phyloP scores from a whole-genome alignment of 108 stramenopile species.

The Discostella stelligeroides region DNA sequence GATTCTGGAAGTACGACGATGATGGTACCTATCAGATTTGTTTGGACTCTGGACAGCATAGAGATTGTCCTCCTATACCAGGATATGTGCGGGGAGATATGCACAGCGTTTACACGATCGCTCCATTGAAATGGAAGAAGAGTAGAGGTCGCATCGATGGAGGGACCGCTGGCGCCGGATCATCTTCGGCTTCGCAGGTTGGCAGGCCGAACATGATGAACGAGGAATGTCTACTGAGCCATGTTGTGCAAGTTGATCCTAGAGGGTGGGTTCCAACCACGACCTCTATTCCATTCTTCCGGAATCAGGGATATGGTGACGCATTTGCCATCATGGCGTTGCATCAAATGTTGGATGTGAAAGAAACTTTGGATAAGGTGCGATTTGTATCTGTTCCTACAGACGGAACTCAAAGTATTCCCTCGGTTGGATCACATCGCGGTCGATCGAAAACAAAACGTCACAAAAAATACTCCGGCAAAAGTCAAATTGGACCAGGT shows the following conservation, averaged over 20 bases:
- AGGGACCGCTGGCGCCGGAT: background rate
- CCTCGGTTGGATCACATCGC: background rate
- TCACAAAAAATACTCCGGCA: background rate
- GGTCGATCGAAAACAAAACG: background rate
- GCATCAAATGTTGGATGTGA: constrained; percentile 85
- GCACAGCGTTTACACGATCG: constrained; percentile 86
- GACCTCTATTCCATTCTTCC: constrained; percentile 47
- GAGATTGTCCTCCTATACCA: constrained; percentile 65
- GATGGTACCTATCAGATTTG: constrained; percentile 89
- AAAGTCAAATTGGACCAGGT: background rate
- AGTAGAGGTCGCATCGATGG: constrained; percentile 32
- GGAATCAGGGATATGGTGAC: constrained; percentile 71
- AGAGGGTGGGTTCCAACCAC: constrained; percentile 86
- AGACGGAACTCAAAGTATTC: constrained; percentile 17
- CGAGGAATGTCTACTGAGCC: constrained; percentile 83
- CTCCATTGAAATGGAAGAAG: constrained; percentile 57
- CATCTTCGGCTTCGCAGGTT: background rate
- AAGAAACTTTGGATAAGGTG: constrained; percentile 72
- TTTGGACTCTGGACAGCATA: constrained; percentile 79
- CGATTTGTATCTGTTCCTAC: constrained; percentile 68
- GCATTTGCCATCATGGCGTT: constrained; percentile 83
- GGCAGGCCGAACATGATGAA: constrained; percentile 4
- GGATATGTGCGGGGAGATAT: constrained; percentile 86
- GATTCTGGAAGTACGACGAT: constrained; percentile 91
- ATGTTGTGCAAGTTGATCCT: constrained; percentile 89